A percentile compares a stretch with the other conserved stretches of the same genome.
Conservation (phyloP, 2,329 filamentous ascomycete species). For the Phoma sp. region DNA sequence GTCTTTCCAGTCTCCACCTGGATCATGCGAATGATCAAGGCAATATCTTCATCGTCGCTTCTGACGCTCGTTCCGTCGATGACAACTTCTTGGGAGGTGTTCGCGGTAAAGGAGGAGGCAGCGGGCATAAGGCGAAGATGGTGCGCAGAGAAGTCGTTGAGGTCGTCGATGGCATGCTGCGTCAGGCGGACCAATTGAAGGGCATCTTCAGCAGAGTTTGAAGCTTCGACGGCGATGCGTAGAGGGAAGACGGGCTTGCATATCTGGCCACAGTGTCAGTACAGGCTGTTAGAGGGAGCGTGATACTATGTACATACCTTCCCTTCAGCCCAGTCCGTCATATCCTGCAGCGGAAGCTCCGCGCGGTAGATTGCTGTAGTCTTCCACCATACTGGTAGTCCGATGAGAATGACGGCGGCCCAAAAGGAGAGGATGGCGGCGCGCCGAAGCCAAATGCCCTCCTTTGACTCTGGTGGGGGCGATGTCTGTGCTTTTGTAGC, state of each 20-base stretch:
- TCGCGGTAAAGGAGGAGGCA: constrained; percentile 38
- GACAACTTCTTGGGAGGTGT: constrained; percentile 42
- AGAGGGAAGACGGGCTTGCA: constrained; percentile 90
- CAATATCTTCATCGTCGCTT: constrained; percentile 58
- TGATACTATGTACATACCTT: constrained; percentile 63
- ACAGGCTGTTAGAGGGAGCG: background rate
- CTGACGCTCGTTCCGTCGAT: constrained; percentile 35
- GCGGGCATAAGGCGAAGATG: constrained; percentile 76
- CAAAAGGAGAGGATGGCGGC: constrained; percentile 88
- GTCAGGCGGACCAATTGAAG: constrained; percentile 79
- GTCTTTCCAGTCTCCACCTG: constrained; percentile 63
- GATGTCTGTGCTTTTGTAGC: constrained; percentile 20
- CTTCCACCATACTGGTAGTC: constrained; percentile 93
- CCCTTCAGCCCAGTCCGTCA: constrained; percentile 91
- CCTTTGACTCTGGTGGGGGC: constrained; percentile 79
- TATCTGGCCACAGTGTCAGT: constrained; percentile 62
- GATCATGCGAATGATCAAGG: constrained; percentile 74
- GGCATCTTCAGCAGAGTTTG: constrained; percentile 71
- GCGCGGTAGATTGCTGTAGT: constrained; percentile 94
- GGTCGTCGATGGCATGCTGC: constrained; percentile 84
- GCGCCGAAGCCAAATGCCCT: constrained; percentile 73
- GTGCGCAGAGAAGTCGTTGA: constrained; percentile 85
- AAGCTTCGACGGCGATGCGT: constrained; percentile 77
- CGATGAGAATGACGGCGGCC: constrained; percentile 81
- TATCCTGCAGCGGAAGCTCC: constrained; percentile 79